Percentiles rank a stretch among this genome's conserved stretches.
Evolutionary conservation across 768 basidiomycete species (phyloP).

Genomic region (Boletus coccyginus): DNA sequence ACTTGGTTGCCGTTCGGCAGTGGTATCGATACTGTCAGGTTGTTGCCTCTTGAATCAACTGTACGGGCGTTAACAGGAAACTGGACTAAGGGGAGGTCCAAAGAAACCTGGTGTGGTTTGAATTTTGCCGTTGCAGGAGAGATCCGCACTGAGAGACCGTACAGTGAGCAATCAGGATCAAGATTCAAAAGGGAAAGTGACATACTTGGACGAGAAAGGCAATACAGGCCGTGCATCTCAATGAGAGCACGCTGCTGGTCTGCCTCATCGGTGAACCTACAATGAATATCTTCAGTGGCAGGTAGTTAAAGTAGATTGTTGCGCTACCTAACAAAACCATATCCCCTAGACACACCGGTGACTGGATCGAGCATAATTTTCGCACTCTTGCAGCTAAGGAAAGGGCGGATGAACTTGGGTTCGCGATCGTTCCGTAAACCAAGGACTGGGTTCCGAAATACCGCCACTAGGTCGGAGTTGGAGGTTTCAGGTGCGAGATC

Average conservation of each 20-base stretch:
- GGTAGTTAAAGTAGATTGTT: constrained; percentile 5
- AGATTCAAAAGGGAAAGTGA: constrained; percentile 13
- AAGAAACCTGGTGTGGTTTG: constrained; percentile 55
- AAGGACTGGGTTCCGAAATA: constrained; percentile 86
- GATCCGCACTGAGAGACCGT: constrained; percentile 68
- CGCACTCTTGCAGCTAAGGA: constrained; percentile 90
- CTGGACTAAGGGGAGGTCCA: constrained; percentile 47
- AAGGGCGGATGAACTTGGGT: constrained; percentile 86
- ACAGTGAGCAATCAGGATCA: constrained; percentile 23
- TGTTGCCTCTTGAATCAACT: constrained; percentile 34
- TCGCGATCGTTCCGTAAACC: constrained; percentile 83
- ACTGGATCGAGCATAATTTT: constrained; percentile 94
- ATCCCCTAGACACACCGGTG: constrained; percentile 85
- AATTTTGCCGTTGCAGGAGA: constrained; percentile 88
- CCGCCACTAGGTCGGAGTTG: constrained; percentile 92
- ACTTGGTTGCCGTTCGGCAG: constrained; percentile 43
- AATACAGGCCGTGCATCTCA: constrained; percentile 91
- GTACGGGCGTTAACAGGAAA: constrained; percentile 32
- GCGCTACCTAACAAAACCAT: constrained; percentile 84
- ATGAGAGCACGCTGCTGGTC: constrained; percentile 89
- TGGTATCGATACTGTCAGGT: constrained; percentile 49
- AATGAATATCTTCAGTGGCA: constrained; percentile 4
- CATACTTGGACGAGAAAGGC: constrained; percentile 84
- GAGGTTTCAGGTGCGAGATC: constrained; percentile 92
- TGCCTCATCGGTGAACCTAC: constrained; percentile 82